phyloP scores from a whole-genome alignment of 768 basidiomycete genomes.

The Xerocomus brunneocitrinus region DNA sequence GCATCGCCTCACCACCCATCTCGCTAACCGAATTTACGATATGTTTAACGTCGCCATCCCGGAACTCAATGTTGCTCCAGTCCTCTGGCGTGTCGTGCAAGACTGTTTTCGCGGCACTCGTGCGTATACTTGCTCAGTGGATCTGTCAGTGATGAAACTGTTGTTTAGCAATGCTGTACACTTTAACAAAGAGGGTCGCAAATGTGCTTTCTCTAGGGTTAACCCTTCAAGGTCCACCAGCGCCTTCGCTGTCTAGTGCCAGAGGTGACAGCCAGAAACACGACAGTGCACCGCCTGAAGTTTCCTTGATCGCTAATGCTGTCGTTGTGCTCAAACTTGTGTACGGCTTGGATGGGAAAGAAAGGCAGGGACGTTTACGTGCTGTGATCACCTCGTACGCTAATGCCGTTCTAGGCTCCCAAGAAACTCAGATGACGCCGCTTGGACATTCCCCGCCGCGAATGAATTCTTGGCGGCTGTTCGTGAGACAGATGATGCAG shows the following conservation, averaged over 20 bases:
- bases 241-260: constrained; percentile 35
- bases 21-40: constrained; percentile 54
- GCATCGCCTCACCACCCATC: constrained; percentile 56
- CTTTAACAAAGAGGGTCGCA: constrained; percentile 56
- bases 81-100: constrained; percentile 70
- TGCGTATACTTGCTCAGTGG: constrained; percentile 39
- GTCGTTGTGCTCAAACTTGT: constrained; percentile 78
- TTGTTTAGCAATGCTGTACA: constrained; percentile 53
- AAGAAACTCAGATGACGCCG: constrained; percentile 48
- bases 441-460: constrained; percentile 51
- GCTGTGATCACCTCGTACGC: constrained; percentile 2
- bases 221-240: constrained; percentile 53
- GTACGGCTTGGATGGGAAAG: constrained; percentile 74
- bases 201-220: constrained; percentile 54
- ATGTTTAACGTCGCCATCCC: constrained; percentile 61
- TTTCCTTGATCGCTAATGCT: constrained; percentile 52
- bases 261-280: constrained; percentile 43
- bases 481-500: constrained; percentile 33
- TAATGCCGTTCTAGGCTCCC: constrained; percentile 38
- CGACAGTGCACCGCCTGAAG: constrained; percentile 68
- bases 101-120: constrained; percentile 68
- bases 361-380: constrained; percentile 40
- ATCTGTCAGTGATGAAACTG: neutral
- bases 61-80: constrained; percentile 67
- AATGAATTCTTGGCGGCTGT: constrained; percentile 46